Conservation (phyloP, 2,329 filamentous ascomycete species). For the Albophoma yamanashiensis region DNA sequence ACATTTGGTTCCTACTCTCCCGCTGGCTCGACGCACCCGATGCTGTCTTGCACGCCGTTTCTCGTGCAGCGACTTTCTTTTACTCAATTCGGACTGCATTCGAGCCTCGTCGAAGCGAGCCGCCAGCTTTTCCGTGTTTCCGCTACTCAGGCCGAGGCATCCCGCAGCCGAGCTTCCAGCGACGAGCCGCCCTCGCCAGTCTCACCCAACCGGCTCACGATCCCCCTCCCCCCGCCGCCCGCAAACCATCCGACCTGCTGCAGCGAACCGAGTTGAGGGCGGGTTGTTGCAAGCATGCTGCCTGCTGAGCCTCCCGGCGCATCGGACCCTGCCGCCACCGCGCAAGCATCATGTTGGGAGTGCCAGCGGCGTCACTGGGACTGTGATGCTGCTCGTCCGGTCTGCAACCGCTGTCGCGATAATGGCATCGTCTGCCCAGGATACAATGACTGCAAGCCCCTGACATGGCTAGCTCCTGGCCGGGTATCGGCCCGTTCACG, state of each 20-base stretch:
- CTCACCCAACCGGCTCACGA: not conserved
- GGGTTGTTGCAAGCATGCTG: not conserved
- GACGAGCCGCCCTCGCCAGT: not conserved
- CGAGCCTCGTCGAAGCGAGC: not conserved
- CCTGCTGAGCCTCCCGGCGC: not conserved
- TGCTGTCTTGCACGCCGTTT: not conserved
- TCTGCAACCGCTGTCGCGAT: conserved; percentile 23
- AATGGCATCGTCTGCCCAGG: conserved; percentile 25
- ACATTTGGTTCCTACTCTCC: not conserved
- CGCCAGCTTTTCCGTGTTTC: not conserved
- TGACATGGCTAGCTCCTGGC: conserved; percentile 28
- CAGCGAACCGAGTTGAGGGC: not conserved
- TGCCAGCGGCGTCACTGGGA: conserved; percentile 27
- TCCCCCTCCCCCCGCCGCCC: not conserved
- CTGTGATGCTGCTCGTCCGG: conserved; percentile 24
- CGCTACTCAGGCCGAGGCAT: not conserved
- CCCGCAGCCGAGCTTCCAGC: not conserved
- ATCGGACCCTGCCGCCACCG: not conserved
- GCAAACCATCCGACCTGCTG: not conserved
- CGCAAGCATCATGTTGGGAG: conserved; percentile 26
- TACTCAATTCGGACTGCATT: not conserved
- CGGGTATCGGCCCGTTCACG: conserved; percentile 19
- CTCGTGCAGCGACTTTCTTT: not conserved
- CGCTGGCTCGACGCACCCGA: not conserved
- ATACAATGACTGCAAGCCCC: conserved; percentile 24